phyloP scores from a whole-genome alignment of 1,139 yeast genomes.

The Taphrina wiesneri region DNA sequence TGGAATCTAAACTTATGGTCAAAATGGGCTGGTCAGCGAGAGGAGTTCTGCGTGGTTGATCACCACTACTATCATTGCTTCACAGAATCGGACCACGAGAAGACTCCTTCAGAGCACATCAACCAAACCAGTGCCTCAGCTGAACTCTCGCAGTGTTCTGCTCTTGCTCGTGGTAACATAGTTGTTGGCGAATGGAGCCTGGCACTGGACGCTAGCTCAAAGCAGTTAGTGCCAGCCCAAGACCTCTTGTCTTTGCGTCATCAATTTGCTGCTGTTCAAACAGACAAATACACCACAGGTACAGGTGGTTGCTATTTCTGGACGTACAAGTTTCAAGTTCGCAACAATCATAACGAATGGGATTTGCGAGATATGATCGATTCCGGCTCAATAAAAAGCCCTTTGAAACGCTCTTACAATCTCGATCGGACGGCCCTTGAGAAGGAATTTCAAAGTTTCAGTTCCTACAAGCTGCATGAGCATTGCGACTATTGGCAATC shows the following conservation, averaged over 20 bases:
- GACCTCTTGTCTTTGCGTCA: slow-evolving; percentile 54
- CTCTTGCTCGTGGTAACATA: slow-evolving; percentile 57
- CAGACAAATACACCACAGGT: slow-evolving; percentile 51
- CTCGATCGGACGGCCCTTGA: slow-evolving; percentile 7
- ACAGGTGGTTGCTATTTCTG: slow-evolving; percentile 77
- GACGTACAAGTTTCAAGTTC: slow-evolving; percentile 84
- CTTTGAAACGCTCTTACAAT: slow-evolving; percentile 46
- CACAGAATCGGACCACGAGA: slow-evolving; percentile 67
- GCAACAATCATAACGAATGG: slow-evolving; percentile 64
- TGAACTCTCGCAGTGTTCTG: slow-evolving; percentile 46
- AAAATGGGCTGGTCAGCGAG: slow-evolving; percentile 54
- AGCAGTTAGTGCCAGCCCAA: slow-evolving; percentile 56
- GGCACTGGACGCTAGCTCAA: slow-evolving; percentile 72
- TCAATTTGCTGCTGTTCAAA: slow-evolving; percentile 50
- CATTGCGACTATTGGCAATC: slow-evolving; percentile 58
- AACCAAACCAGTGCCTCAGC: slow-evolving; percentile 45
- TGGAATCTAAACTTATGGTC: slow-evolving; percentile 89
- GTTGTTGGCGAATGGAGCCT: slow-evolving; percentile 90
- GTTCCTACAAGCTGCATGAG: background rate
- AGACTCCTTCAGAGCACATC: slow-evolving; percentile 65
- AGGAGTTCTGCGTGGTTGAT: slow-evolving; percentile 55
- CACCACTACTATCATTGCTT: slow-evolving; percentile 86
- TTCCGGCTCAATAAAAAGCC: slow-evolving; percentile 59
- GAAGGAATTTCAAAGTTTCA: slow-evolving; percentile 47
- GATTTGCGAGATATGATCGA: slow-evolving; percentile 79